Base-by-base conservation (phyloP, 768 basidiomycete genomes). In the Kwoniella sp. region DNA sequence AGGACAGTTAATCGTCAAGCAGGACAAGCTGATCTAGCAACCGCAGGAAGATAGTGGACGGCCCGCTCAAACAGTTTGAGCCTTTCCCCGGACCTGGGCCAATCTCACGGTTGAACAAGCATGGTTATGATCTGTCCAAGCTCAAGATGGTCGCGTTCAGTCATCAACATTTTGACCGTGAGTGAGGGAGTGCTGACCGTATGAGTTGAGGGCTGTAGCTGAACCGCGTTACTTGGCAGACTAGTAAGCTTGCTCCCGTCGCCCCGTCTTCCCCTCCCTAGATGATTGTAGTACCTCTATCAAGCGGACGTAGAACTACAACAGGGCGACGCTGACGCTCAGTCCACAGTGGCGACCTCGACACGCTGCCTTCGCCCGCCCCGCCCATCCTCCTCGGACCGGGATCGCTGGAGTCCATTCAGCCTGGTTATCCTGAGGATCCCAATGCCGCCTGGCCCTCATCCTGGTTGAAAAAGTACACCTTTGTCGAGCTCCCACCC, bases 161-260 rank as follows among this genome's bases (percentile, higher is more conserved):
- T 27, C 65, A 67, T 32, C 46, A 57, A 33, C 61, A 63, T 34
- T 58, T 60, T 33, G 65, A 67, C 45, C 65, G 59, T 48, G 33
- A 50, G 49, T 50, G 9, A 5, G 12, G 15, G 9, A 23, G 7
- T n/a, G n/a, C n/a, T n/a, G n/a, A n/a, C n/a, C n/a, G n/a, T n/a
- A n/a, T n/a, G n/a, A n/a, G n/a, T n/a, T n/a, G n/a, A n/a, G n/a
- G n/a, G n/a, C n/a, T n/a, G n/a, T n/a, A n/a, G n/a, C n/a, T n/a
- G n/a, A n/a, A n/a, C n/a, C n/a, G n/a, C n/a, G n/a, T n/a, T n/a
- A n/a, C n/a, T n/a, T n/a, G n/a, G n/a, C n/a, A n/a, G n/a, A n/a
- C n/a, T n/a, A n/a, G n/a, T n/a, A n/a, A n/a, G n/a, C n/a, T n/a
- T n/a, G n/a, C n/a, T n/a, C n/a, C n/a, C n/a, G n/a, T n/a, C n/a